Percentiles rank a stretch among this genome's conserved stretches.
Conservation (phyloP, 208 protist species). For the Acanthamoeba triangularis region DNA sequence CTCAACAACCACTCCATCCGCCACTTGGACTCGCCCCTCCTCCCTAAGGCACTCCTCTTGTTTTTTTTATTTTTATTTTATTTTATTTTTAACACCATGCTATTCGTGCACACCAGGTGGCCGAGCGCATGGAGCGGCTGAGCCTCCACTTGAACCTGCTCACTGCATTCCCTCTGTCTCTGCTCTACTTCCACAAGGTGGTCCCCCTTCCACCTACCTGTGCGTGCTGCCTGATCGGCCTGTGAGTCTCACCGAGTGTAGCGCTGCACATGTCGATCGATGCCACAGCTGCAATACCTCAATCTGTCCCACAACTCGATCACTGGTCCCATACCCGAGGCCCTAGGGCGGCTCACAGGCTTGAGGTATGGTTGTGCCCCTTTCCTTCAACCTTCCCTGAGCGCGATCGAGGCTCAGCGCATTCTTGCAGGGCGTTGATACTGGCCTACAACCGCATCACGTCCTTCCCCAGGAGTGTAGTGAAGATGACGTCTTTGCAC, state of each 20-base stretch:
- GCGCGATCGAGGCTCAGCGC: no score
- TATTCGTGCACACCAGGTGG: not conserved
- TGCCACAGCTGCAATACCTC: not conserved
- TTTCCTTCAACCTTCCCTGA: no score
- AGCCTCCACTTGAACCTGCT: conserved; percentile 16
- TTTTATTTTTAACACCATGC: no score
- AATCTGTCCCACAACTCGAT: not conserved
- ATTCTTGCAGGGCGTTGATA: not conserved
- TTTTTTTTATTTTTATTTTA: not conserved
- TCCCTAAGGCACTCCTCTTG: not conserved
- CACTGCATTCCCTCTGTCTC: not conserved
- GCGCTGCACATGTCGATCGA: not conserved
- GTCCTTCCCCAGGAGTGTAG: not conserved
- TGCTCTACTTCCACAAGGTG: conserved; percentile 47
- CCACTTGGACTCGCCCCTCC: not conserved
- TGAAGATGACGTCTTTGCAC: not conserved
- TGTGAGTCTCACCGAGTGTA: not conserved
- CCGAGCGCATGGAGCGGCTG: not conserved
- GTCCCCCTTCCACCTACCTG: not conserved
- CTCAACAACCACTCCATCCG: conserved; percentile 20
- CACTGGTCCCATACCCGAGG: not conserved
- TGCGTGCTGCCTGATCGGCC: not conserved
- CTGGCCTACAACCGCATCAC: conserved; percentile 39
- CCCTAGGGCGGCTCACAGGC: not conserved
- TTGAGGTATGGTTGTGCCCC: no score